Conservation (phyloP, 305 asterid genomes). For the Striga hermonthica region DNA sequence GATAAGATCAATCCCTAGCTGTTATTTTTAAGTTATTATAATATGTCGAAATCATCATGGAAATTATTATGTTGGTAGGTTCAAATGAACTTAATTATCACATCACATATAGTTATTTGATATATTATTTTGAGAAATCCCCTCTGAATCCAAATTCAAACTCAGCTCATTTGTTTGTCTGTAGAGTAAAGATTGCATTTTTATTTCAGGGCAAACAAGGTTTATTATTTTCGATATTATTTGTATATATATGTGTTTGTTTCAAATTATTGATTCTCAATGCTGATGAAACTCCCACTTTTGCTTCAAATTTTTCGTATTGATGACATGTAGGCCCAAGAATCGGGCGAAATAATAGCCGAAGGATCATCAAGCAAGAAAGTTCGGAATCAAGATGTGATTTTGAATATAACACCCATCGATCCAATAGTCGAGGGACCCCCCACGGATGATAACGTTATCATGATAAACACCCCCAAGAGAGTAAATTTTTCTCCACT, state of each 20-base stretch:
- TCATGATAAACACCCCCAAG: conserved; percentile 55
- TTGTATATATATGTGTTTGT: not conserved
- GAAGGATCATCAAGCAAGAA: conserved; percentile 46
- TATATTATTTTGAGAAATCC: too few relatives aligned
- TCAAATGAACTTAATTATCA: too few relatives aligned
- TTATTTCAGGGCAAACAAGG: too few relatives aligned
- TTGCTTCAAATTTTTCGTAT: too few relatives aligned
- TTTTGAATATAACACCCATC: conserved; percentile 41
- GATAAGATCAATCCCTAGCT: not conserved
- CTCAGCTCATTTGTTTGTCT: too few relatives aligned
- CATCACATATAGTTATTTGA: too few relatives aligned
- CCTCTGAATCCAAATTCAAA: too few relatives aligned
- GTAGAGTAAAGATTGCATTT: too few relatives aligned
- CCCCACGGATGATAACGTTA: conserved; percentile 46
- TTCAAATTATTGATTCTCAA: conserved; percentile 9
- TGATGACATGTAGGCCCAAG: conserved; percentile 41
- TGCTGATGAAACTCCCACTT: too few relatives aligned
- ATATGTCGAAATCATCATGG: not conserved
- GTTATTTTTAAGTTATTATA: not conserved
- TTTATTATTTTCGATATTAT: too few relatives aligned
- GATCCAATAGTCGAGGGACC: conserved; percentile 34
- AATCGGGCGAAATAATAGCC: conserved; percentile 66
- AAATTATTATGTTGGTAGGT: too few relatives aligned
- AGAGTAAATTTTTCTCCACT: conserved; percentile 76
- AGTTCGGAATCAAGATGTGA: conserved; percentile 31